Evolutionary conservation across 2,329 filamentous ascomycete species (phyloP).

Genomic region (Botryotinia narcissicola): DNA sequence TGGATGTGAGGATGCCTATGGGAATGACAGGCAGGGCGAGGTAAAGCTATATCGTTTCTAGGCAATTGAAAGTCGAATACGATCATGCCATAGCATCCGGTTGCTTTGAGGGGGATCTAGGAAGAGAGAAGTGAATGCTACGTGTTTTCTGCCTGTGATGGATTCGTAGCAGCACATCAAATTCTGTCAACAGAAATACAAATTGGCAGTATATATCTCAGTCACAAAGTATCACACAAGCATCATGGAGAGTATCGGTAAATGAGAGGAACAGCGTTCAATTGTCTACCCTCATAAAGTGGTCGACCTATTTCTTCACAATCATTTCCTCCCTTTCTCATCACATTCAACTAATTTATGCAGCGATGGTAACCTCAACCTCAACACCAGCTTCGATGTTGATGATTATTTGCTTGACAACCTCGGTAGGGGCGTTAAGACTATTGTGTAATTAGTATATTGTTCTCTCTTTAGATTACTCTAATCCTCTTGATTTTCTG

Average conservation of each 20-base stretch:
- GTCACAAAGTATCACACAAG: neutral
- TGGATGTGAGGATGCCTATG: neutral
- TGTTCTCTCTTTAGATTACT: neutral
- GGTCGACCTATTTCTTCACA: conserved; percentile 14
- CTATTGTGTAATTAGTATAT: conserved; percentile 43
- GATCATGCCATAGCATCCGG: neutral
- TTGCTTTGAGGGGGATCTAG: neutral
- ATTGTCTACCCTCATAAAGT: conserved; percentile 16
- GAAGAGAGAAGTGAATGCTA: neutral
- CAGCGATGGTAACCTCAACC: conserved; percentile 89
- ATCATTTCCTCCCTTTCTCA: conserved; percentile 17
- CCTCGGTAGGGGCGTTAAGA: conserved; percentile 95
- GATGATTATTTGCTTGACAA: conserved; percentile 95
- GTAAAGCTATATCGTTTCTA: neutral
- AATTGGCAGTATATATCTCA: neutral
- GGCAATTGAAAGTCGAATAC: neutral
- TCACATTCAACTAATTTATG: conserved; percentile 49
- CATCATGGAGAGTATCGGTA: neutral
- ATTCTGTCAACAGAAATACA: neutral
- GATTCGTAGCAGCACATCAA: neutral
- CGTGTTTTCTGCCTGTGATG: neutral
- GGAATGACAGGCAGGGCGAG: neutral
- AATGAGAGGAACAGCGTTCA: conserved; percentile 16
- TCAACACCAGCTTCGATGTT: conserved; percentile 94
- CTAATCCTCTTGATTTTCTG: neutral